Conservation (phyloP, 31 red algal genomes). For the Odonthalia washingtoniensis region DNA sequence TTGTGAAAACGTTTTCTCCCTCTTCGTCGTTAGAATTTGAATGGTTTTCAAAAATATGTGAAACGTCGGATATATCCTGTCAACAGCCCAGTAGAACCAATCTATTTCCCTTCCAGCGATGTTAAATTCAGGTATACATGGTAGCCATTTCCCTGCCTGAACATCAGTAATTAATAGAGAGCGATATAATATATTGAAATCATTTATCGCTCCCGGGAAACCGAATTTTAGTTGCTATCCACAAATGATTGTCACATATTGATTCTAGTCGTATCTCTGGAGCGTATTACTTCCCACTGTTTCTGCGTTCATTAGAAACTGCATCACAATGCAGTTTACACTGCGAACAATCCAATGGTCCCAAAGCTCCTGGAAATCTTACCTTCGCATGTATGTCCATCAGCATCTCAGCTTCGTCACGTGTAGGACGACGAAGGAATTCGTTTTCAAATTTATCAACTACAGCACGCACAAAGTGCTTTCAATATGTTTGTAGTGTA, state of each 20-base stretch:
- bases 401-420: not conserved
- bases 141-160: not conserved
- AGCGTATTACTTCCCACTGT: not conserved
- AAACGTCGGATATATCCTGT: slow-evolving; percentile 26
- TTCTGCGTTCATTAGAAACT: not conserved
- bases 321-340: not conserved
- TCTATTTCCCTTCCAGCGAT: not conserved
- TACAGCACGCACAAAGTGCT: slow-evolving; percentile 2
- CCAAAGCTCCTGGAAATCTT: slow-evolving; percentile 21
- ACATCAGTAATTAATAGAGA: slow-evolving; percentile 25
- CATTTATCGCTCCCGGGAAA: slow-evolving; percentile 49
- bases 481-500: not conserved
- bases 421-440: slow-evolving; percentile 11
- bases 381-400: not conserved
- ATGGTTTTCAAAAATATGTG: slow-evolving; percentile 34
- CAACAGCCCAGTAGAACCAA: slow-evolving; percentile 35
- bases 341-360: slow-evolving; percentile 6
- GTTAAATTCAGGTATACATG: not conserved
- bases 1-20: slow-evolving; percentile 12
- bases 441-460: not conserved
- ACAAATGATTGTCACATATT: slow-evolving; percentile 5
- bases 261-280: slow-evolving; percentile 5
- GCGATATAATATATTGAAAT: slow-evolving; percentile 37
- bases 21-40: not conserved
- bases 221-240: slow-evolving; percentile 40